Evolutionary conservation across 2,329 filamentous ascomycete species (phyloP), one percentile per base, ranked within the genome.

Genomic region (Xylaria digitata): DNA sequence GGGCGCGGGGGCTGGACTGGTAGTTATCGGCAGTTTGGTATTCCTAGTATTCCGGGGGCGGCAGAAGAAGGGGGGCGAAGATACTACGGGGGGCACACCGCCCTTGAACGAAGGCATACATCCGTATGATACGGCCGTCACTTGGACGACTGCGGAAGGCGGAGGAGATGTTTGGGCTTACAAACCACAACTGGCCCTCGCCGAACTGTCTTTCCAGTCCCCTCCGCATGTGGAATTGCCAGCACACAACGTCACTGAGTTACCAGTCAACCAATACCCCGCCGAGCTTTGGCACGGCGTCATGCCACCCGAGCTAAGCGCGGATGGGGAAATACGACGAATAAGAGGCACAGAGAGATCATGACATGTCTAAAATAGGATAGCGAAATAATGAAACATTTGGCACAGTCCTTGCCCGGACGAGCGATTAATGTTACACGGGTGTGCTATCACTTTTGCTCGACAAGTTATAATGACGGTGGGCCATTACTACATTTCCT

Each of bases 1-100:
- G 0, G 82, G 81, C 19, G 75, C 76, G 2, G 74, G 69, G n/a
- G 68, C 76, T 30, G 77, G 76, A 2, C 56, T 75, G 11, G 71
- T 63, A 1, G 63, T 75, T 21, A 62, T 70, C 19, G 21, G 53
- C 26, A 65, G 57, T 8, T 11, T 70, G n/a, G 45, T 68, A 23
- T 68, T 63, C 54, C 19, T 70, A 15, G 54, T 58, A 8, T 68
- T 60, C 11, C 61, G 61, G 23, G 65, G 65, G 30, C 59, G 23
- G 43, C 49, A 17, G 46, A 69, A 46, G 53, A 63, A 21, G 32
- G 40, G 19, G 34, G 9, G 7, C n/a, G 11, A 13, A 23, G n/a
- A 13, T 13, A 32, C 23, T 8, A 23, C n/a, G 11, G 53, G 34
- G 13, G 21, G 19, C 26, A 37, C 40, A 17, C 21, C 23, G 8